phyloP scores from a whole-genome alignment of 169 alveolate genomes.

The Theileria annulata region DNA sequence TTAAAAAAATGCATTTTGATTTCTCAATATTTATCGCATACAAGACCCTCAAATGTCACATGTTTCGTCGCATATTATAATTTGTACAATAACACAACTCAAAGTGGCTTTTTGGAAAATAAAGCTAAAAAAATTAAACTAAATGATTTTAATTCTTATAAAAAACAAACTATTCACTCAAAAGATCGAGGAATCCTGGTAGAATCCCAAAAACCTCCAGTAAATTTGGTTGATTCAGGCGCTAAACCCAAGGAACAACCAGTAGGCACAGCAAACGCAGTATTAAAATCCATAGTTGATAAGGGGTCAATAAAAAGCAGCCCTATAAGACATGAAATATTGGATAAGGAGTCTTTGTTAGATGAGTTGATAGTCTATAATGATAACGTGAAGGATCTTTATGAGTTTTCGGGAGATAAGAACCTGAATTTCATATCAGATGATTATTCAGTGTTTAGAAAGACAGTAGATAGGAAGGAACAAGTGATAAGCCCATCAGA shows the following conservation, averaged over 20 bases:
- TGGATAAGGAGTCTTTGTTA: constrained; percentile 12
- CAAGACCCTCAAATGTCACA: not conserved
- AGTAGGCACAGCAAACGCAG: not conserved
- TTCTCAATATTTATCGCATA: not conserved
- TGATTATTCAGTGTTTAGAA: constrained; percentile 9
- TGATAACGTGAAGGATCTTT: not conserved
- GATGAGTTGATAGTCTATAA: constrained; percentile 6
- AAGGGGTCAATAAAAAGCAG: constrained; percentile 15
- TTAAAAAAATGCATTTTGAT: not conserved
- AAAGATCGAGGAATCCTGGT: not conserved
- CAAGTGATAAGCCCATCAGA: constrained; percentile 15
- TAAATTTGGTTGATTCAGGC: not conserved
- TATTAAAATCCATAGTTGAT: constrained; percentile 9
- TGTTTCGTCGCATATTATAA: not conserved
- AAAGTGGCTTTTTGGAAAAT: not conserved
- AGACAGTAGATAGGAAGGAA: constrained; percentile 2
- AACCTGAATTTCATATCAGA: not conserved
- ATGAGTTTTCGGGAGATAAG: not conserved
- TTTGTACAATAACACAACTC: constrained; percentile 10
- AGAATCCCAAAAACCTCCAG: not conserved
- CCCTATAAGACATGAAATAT: constrained; percentile 5
- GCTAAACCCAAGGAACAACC: not conserved
- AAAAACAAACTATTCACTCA: too few species aligned
- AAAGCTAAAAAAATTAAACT: not conserved
- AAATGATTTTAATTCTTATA: not conserved